Percentiles rank a stretch among this genome's conserved stretches.
Evolutionary conservation across 352 stramenopile species (phyloP).

Genomic region (Globisporangium spiculum): DNA sequence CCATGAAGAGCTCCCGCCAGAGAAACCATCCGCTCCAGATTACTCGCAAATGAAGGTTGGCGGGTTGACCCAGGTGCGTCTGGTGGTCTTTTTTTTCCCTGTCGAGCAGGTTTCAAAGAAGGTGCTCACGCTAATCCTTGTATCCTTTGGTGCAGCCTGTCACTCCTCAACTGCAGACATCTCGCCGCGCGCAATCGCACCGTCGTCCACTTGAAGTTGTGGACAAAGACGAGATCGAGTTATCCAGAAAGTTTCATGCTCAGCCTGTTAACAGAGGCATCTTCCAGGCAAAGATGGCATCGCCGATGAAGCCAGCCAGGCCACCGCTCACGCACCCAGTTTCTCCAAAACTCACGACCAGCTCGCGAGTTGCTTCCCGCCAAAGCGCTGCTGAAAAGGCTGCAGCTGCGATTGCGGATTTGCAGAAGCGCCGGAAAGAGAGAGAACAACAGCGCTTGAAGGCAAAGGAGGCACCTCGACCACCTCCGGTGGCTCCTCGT

Average conservation of each 20-base stretch:
- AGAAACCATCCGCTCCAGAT: constrained; percentile 22
- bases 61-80: constrained; percentile 40
- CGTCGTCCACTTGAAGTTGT: constrained; percentile 52
- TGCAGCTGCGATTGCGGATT: constrained; percentile 25
- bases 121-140: constrained; percentile 1
- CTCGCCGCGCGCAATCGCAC: constrained; percentile 49
- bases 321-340: constrained; percentile 40
- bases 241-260: constrained; percentile 78
- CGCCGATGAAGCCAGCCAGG: constrained; percentile 20
- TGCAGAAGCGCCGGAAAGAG: constrained; percentile 45
- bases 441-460: constrained; percentile 35
- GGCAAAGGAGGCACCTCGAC: constrained; percentile 23
- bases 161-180: constrained; percentile 66
- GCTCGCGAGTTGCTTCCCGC: constrained; percentile 29
- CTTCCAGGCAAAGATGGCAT: constrained; percentile 29
- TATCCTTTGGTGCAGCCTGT: constrained; percentile 33
- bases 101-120: not conserved
- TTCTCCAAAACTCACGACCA: constrained; percentile 45
- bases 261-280: constrained; percentile 57
- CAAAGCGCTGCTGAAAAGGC: constrained; percentile 32
- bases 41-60: constrained; percentile 27
- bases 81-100: constrained; percentile 1
- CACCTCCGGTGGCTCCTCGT: constrained; percentile 19
- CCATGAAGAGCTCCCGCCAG: constrained; percentile 23
- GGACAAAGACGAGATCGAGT: constrained; percentile 72